phyloP scores from a whole-genome alignment of 2,329 filamentous ascomycete genomes.

The Phymatotrichopsis omnivora region DNA sequence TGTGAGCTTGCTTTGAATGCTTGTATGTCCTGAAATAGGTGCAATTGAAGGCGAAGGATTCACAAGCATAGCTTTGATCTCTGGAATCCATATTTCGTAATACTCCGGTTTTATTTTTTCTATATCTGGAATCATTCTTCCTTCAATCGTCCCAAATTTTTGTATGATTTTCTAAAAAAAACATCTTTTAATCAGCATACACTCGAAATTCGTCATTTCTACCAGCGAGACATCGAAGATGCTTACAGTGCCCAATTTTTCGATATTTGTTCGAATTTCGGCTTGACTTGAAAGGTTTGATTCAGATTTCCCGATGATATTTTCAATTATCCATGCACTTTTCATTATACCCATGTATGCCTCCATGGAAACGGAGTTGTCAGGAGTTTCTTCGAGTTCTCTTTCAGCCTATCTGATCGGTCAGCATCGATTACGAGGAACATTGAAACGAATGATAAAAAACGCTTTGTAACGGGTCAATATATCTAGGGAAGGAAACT shows the following conservation, averaged over 20 bases:
- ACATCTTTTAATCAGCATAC: neutral
- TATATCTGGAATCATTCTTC: conserved; percentile 9
- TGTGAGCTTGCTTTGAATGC: too few species aligned
- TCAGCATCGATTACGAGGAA: neutral
- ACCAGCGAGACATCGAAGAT: too few species aligned
- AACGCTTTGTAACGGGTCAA: neutral
- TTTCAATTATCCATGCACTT: conserved; percentile 19
- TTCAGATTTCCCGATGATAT: conserved; percentile 10
- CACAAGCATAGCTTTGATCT: conserved; percentile 12
- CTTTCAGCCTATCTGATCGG: conserved; percentile 7
- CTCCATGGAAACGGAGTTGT: conserved; percentile 5
- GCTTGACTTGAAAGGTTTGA: neutral
- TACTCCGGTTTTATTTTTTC: neutral
- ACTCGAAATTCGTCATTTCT: neutral
- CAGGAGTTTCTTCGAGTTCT: conserved; percentile 4
- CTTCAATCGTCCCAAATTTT: conserved; percentile 13
- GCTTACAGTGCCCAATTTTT: conserved; percentile 14
- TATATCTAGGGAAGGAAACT: too few species aligned
- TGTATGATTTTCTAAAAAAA: conserved; percentile 6
- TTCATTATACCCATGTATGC: conserved; percentile 18
- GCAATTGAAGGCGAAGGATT: conserved; percentile 6
- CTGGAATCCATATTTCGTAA: conserved; percentile 14
- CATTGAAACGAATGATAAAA: neutral
- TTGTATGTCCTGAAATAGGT: too few species aligned
- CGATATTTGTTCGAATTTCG: conserved; percentile 11